A percentile compares a stretch with the other conserved stretches of the same genome.
phyloP scores from a whole-genome alignment of 2,329 filamentous ascomycete genomes.

The Aspergillus arachidicola region DNA sequence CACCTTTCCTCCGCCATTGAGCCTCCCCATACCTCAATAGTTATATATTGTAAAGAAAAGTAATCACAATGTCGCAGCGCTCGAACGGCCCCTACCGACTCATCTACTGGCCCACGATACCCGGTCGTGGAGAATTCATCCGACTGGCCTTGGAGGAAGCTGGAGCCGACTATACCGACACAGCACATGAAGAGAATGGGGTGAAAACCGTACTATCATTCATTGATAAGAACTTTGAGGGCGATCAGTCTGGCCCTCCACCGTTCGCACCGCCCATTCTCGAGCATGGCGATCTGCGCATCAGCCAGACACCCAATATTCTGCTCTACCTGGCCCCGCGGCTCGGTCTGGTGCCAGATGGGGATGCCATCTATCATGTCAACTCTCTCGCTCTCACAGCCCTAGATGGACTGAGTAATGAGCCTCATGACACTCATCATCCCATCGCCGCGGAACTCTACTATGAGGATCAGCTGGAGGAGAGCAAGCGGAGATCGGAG shows the following conservation, averaged over 20 bases:
- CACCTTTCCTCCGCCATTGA: no score
- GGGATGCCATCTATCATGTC: neutral
- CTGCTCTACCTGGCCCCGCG: neutral
- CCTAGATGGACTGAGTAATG: neutral
- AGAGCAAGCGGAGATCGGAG: neutral
- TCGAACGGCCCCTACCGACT: neutral
- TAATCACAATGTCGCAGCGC: neutral
- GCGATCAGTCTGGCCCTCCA: neutral
- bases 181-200: neutral
- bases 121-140: neutral
- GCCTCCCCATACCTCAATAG: no score
- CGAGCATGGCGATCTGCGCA: neutral
- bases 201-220: neutral
- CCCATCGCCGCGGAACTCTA: neutral
- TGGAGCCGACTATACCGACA: neutral
- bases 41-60: neutral
- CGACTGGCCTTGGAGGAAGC: neutral
- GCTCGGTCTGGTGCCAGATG: neutral
- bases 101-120: neutral
- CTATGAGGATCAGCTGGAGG: neutral
- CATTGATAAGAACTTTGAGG: neutral
- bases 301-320: constrained; percentile 3
- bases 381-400: neutral
- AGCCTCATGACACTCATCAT: neutral
- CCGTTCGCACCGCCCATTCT: neutral